Conservation (phyloP, 139 green algal species). For the Chlorella sp. region DNA sequence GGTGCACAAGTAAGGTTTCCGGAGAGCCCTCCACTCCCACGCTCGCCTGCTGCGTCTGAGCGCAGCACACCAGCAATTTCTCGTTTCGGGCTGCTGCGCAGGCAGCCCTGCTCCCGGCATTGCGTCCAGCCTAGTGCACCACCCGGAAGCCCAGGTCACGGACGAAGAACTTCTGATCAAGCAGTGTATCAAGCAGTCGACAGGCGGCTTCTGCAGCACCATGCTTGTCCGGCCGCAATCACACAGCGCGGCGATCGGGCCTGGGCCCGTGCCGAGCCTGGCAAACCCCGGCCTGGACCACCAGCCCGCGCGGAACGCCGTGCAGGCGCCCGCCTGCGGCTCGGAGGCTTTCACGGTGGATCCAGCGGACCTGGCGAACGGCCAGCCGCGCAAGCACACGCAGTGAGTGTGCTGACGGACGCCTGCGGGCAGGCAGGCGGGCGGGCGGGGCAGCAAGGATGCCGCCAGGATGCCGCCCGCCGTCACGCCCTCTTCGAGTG, state of each 20-base stretch:
- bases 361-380: constrained; percentile 49
- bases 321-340: constrained; percentile 66
- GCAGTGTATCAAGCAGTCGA: too few species aligned
- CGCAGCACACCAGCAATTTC: too few species aligned
- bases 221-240: constrained; percentile 70
- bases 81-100: too few species aligned
- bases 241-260: constrained; percentile 77
- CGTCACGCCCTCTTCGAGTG: background rate
- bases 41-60: too few species aligned
- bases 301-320: constrained; percentile 36
- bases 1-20: too few species aligned
- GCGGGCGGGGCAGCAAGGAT: background rate
- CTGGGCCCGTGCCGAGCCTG: constrained; percentile 76
- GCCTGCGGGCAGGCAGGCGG: background rate
- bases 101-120: too few species aligned
- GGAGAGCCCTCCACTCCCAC: too few species aligned
- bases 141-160: too few species aligned
- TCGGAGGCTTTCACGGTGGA: constrained; percentile 79
- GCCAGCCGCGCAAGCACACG: constrained; percentile 53
- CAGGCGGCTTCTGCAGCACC: too few species aligned
- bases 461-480: background rate
- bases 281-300: constrained; percentile 58
- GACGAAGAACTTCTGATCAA: too few species aligned
- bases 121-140: too few species aligned
- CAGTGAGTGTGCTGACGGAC: constrained; percentile 37